Evolutionary conservation across 2,329 filamentous ascomycete species (phyloP).

Genomic region (Cytospora schulzeri): DNA sequence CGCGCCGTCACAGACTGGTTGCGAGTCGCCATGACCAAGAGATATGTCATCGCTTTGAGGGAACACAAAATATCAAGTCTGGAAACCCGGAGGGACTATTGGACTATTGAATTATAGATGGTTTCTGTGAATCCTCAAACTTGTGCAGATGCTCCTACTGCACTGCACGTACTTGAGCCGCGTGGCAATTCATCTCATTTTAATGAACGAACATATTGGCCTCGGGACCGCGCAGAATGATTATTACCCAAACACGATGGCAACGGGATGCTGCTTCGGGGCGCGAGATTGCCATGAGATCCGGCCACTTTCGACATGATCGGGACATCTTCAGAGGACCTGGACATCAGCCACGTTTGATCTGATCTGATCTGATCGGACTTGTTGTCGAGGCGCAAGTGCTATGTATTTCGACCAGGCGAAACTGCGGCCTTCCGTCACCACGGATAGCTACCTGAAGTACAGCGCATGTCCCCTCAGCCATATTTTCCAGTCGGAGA

Average conservation of each 20-base stretch:
- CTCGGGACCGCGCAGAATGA: conserved; percentile 14
- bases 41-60: conserved; percentile 11
- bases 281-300: not conserved
- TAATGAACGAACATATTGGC: conserved; percentile 3
- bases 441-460: conserved; percentile 3
- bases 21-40: conserved; percentile 14
- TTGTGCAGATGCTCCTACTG: not conserved
- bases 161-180: not conserved
- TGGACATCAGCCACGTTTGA: not conserved
- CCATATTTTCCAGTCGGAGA: not conserved
- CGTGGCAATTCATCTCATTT: not conserved
- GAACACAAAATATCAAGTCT: conserved; percentile 11
- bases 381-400: not conserved
- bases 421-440: not conserved
- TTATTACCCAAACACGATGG: conserved; percentile 7
- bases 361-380: not conserved
- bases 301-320: not conserved
- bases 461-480: not conserved
- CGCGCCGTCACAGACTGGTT: not conserved
- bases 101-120: not conserved
- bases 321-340: not conserved
- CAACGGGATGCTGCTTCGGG: not conserved
- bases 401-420: not conserved
- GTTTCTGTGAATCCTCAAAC: not conserved
- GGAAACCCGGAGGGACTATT: not conserved